phyloP scores from a whole-genome alignment of 192 early-diverging fungal species.

The Phlyctochytrium planicorne region DNA sequence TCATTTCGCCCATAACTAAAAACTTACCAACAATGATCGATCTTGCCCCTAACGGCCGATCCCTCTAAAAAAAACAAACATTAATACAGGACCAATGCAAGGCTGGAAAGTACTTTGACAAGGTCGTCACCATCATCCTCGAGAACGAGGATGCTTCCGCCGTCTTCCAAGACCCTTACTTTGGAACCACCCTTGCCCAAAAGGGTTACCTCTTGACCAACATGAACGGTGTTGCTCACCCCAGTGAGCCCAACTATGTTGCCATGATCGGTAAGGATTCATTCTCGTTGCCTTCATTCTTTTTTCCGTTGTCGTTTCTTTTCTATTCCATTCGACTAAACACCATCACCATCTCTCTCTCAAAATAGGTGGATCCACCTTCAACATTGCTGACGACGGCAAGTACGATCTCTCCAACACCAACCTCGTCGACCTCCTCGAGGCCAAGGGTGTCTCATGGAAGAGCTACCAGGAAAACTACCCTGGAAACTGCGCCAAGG shows the following conservation, averaged over 20 bases:
- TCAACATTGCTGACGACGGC: conserved; percentile 1
- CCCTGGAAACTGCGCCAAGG: conserved; percentile 43
- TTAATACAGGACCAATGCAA: too few relatives aligned
- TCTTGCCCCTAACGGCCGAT: not conserved
- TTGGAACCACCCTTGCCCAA: conserved; percentile 11
- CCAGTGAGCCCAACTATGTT: conserved; percentile 57
- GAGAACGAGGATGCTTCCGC: conserved; percentile 6
- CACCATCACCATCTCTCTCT: too few relatives aligned
- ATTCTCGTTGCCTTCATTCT: too few relatives aligned
- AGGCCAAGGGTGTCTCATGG: conserved; percentile 58
- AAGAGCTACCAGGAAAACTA: conserved; percentile 63
- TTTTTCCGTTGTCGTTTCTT: too few relatives aligned
- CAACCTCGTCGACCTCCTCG: conserved; percentile 45
- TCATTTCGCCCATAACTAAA: not conserved
- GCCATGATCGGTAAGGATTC: conserved; percentile 46
- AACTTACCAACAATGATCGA: not conserved
- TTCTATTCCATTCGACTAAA: too few relatives aligned
- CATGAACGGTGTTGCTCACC: conserved; percentile 19
- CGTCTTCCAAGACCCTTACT: conserved; percentile 18
- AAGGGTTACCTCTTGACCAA: conserved; percentile 25
- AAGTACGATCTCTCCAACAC: not conserved
- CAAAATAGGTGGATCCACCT: too few relatives aligned
- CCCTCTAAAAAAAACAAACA: too few relatives aligned
- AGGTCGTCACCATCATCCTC: conserved; percentile 24
- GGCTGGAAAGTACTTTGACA: conserved; percentile 4